These are phyloP conservation scores for Tylopilus rubrobrunneus DNA, from an alignment of 768 basidiomycete genomes.

Conservation along the genomic window DNA sequence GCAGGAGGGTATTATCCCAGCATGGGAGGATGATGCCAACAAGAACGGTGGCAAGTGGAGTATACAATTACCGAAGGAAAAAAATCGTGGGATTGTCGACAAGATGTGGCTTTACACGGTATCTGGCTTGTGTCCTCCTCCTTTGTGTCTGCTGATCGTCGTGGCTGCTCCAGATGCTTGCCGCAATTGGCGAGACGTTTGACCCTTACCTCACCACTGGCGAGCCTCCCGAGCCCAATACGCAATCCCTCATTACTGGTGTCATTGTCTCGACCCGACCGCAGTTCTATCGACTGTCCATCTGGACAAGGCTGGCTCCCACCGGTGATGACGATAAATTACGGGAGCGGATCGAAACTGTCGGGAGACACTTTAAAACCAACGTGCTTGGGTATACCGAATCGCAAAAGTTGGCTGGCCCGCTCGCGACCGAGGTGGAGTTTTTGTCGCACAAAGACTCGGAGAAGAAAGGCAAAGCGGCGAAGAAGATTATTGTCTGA, in stretches of 20 bases:
- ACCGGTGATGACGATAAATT: constrained; percentile 51
- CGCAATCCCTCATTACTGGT: constrained; percentile 75
- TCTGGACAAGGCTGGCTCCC: constrained; percentile 93
- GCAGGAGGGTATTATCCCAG: constrained; percentile 93
- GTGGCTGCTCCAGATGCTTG: constrained; percentile 79
- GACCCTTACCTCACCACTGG: constrained; percentile 73
- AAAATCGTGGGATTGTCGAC: constrained; percentile 80
- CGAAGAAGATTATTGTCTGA: constrained; percentile 75
- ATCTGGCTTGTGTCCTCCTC: constrained; percentile 12
- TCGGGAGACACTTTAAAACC: constrained; percentile 90
- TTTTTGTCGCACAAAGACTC: constrained; percentile 93
- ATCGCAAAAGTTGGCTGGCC: constrained; percentile 68
- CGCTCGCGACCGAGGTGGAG: constrained; percentile 93
- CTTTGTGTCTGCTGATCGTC: constrained; percentile 1
- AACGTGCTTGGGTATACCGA: constrained; percentile 81
- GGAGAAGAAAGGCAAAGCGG: constrained; percentile 86
- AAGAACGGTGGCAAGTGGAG: constrained; percentile 98
- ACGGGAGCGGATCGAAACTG: constrained; percentile 75
- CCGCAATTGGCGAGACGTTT: constrained; percentile 98
- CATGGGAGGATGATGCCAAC: constrained; percentile 97
- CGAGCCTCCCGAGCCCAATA: constrained; percentile 38
- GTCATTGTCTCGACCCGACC: constrained; percentile 94
- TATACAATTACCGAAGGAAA: constrained; percentile 95
- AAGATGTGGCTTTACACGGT: constrained; percentile 99
- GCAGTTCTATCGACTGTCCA: constrained; percentile 92